phyloP scores from a whole-genome alignment of 2,329 filamentous ascomycete species.

The Pseudogymnoascus sp. region DNA sequence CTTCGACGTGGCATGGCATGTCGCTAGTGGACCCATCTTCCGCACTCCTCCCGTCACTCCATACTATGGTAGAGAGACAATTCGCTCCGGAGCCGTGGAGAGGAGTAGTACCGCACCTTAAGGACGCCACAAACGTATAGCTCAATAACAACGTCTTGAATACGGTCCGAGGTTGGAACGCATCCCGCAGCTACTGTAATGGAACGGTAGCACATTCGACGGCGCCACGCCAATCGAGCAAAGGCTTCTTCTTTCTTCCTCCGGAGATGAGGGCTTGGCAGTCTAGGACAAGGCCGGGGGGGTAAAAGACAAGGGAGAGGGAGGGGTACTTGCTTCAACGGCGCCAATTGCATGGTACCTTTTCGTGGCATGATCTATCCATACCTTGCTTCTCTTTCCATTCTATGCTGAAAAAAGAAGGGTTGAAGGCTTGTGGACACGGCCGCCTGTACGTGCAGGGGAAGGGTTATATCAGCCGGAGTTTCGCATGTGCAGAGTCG shows the following conservation, averaged over 20 bases:
- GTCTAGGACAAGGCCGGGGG: not conserved
- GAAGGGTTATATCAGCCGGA: not conserved
- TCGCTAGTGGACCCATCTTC: constrained; percentile 9
- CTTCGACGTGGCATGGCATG: constrained; percentile 2
- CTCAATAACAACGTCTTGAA: not conserved
- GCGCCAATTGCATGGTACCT: not conserved
- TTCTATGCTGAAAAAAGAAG: not conserved
- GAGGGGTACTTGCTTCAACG: not conserved
- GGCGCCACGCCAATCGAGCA: constrained; percentile 8
- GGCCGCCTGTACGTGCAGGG: constrained; percentile 9
- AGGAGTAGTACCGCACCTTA: not conserved
- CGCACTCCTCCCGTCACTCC: not conserved
- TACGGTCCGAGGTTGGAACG: not conserved
- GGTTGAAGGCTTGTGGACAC: not conserved
- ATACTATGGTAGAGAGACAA: constrained; percentile 1
- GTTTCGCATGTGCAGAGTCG: constrained; percentile 9
- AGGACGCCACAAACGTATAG: constrained; percentile 2
- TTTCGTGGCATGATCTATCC: not conserved
- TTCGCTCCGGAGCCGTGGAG: not conserved
- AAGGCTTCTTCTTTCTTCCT: constrained; percentile 7
- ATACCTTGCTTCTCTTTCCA: not conserved
- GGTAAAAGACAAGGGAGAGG: not conserved
- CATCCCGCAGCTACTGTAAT: constrained; percentile 11
- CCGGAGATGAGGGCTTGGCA: constrained; percentile 8
- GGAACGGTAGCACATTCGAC: not conserved